phyloP scores from a whole-genome alignment of 2,329 filamentous ascomycete species.

The Myriosclerotinia duriaeana region DNA sequence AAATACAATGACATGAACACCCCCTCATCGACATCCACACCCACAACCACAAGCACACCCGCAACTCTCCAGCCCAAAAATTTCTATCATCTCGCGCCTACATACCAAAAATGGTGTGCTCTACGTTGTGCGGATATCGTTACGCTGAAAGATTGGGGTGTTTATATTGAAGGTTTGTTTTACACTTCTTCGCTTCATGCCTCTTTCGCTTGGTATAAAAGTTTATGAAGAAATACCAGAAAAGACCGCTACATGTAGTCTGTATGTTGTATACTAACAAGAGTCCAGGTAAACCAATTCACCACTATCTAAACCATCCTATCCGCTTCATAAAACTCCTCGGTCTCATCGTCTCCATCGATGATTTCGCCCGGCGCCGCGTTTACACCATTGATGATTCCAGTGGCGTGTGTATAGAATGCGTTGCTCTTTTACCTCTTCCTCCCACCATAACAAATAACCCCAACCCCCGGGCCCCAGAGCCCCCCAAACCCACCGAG shows the following conservation, averaged over 20 bases:
- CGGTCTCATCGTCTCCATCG: conserved; percentile 66
- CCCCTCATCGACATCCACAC: conserved; percentile 19
- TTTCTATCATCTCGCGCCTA: conserved; percentile 63
- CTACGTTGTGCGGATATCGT: conserved; percentile 53
- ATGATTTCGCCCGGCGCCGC: conserved; percentile 49
- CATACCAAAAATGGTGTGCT: conserved; percentile 59
- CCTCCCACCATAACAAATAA: neutral
- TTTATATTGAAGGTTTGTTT: conserved; percentile 52
- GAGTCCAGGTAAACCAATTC: conserved; percentile 52
- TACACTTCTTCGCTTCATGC: neutral
- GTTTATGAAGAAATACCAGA: neutral
- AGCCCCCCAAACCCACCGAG: conserved; percentile 48
- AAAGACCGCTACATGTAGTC: neutral
- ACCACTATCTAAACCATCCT: conserved; percentile 70
- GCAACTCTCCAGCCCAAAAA: conserved; percentile 54
- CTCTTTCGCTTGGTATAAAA: neutral
- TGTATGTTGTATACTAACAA: neutral
- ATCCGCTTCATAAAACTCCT: conserved; percentile 72
- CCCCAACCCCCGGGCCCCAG: neutral
- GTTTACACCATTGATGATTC: conserved; percentile 65
- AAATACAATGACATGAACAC: conserved; percentile 52
- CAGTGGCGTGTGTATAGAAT: conserved; percentile 58
- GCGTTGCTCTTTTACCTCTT: conserved; percentile 32
- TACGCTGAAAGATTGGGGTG: conserved; percentile 48
- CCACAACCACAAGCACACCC: conserved; percentile 41